Conservation (phyloP, 2,329 filamentous ascomycete genomes). For the Ophiocordyceps unilateralis region DNA sequence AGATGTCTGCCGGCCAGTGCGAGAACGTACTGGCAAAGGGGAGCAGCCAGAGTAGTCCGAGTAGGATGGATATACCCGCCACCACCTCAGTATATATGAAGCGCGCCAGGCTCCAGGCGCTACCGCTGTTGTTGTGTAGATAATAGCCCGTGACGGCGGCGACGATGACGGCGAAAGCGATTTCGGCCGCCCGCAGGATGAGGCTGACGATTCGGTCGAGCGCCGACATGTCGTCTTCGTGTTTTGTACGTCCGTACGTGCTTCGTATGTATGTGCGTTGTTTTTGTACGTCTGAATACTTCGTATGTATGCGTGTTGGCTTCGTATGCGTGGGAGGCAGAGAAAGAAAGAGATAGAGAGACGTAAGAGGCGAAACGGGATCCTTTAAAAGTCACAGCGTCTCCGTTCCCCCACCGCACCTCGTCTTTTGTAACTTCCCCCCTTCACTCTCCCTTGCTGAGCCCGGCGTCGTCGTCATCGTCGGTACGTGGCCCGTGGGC, state of each 20-base stretch:
- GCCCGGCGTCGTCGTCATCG: background rate
- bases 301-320: background rate
- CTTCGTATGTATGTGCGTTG: background rate
- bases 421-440: too few relatives aligned
- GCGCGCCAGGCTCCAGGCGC: constrained; percentile 38
- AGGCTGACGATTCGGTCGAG: constrained; percentile 22
- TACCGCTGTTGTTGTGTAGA: constrained; percentile 32
- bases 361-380: too few relatives aligned
- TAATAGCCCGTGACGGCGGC: constrained; percentile 52
- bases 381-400: too few relatives aligned
- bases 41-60: constrained; percentile 55
- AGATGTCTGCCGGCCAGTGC: constrained; percentile 53
- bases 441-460: background rate
- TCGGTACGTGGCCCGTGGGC: background rate
- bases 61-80: constrained; percentile 48
- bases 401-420: too few relatives aligned
- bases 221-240: constrained; percentile 13
- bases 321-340: background rate
- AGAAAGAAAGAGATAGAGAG: background rate
- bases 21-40: constrained; percentile 52
- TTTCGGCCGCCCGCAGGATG: constrained; percentile 26
- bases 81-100: constrained; percentile 63
- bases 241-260: background rate
- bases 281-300: background rate
- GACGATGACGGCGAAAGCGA: constrained; percentile 56